Percentiles rank a stretch among this genome's conserved stretches.
These are phyloP conservation scores for Wickerhamiella azyma DNA, from an alignment of 805 yeast species.

Conservation along the genomic window DNA sequence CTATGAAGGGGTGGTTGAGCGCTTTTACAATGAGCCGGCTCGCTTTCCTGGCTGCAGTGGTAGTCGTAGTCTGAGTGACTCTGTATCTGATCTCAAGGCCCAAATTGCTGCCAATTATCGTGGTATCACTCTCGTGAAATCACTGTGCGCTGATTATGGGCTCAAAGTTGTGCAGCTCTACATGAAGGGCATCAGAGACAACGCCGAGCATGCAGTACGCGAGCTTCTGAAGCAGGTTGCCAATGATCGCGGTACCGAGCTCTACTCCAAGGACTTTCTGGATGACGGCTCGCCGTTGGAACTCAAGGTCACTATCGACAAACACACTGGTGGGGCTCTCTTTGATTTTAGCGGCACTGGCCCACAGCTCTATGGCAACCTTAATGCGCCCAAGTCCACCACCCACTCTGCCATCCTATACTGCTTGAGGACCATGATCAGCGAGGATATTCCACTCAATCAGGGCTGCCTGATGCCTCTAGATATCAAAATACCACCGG, in stretches of 20 bases:
- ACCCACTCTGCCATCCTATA: slow-evolving; percentile 80
- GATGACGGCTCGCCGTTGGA: slow-evolving; percentile 26
- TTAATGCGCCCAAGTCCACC: slow-evolving; percentile 87
- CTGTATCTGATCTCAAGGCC: slow-evolving; percentile 70
- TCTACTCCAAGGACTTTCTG: slow-evolving; percentile 21
- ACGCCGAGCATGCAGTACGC: slow-evolving; percentile 63
- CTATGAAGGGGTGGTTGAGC: slow-evolving; percentile 48
- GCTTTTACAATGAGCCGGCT: slow-evolving; percentile 63
- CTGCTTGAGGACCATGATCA: slow-evolving; percentile 71
- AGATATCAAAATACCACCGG: slow-evolving; percentile 47
- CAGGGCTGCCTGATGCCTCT: slow-evolving; percentile 85
- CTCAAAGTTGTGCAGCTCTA: slow-evolving; percentile 47
- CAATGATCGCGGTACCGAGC: slow-evolving; percentile 25
- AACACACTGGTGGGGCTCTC: slow-evolving; percentile 42
- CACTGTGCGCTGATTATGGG: slow-evolving; percentile 50
- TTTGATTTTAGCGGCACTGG: slow-evolving; percentile 84
- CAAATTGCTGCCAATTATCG: slow-evolving; percentile 81
- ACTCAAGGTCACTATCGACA: slow-evolving; percentile 29
- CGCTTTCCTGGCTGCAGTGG: slow-evolving; percentile 80
- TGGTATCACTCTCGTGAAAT: slow-evolving; percentile 55
- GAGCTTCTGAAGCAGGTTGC: slow-evolving; percentile 35
- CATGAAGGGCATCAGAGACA: slow-evolving; percentile 70
- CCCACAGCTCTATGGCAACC: slow-evolving; percentile 74
- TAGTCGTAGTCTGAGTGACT: slow-evolving; percentile 70
- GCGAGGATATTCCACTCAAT: slow-evolving; percentile 80